Evolutionary conservation across 2,329 filamentous ascomycete genomes (phyloP), one percentile per base, ranked within the genome.

Genomic region (Aspergillus sp.): DNA sequence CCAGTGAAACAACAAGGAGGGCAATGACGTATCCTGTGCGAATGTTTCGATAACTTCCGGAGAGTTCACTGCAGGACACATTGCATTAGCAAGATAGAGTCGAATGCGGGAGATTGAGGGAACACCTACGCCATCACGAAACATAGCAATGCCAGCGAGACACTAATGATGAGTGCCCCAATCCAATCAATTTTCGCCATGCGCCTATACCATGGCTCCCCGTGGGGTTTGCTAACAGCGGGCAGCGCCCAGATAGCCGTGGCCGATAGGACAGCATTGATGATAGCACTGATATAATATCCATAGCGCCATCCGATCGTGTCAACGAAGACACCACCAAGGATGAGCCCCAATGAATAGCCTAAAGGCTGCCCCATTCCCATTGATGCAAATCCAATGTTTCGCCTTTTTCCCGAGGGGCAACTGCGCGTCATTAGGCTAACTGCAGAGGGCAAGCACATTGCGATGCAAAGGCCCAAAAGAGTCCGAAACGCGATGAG

Each of bases 311-410:
- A 53, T 38, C 56, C 25, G 13, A 53, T n/a, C 3, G 49, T 53
- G 48, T 53, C 53, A 11, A 32, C 39, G 39, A 55, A 77, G 3
- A 86, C 70, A 4, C 70, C 71, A 6, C 71, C 70, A 1, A 72
- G 49, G 0, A 81, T 76, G 3, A 86, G 73, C 0, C 84, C 83
- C 0, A 84, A 61, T 0, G 76, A 78, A 58, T 83, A 85, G 0
- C 83, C 84, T 8, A 85, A 64, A 0, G 82, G 81, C 59, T 83
- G 81, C 2, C 79, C 79, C 10, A 78, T 75, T 2, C 84, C 83
- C 65, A 84, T 73, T 10, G 75, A 77, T 0, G 82, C 78, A 63
- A 85, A 84, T 0, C 78, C 82, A 8, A 84, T 71, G 62, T 86
- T 85, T 3, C 83, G 74, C 23, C 74, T 68, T 62, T 76, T 77